Percentiles rank a stretch among this genome's conserved stretches.
Conservation (phyloP, 2,329 filamentous ascomycete genomes). For the Venturia nashicola region DNA sequence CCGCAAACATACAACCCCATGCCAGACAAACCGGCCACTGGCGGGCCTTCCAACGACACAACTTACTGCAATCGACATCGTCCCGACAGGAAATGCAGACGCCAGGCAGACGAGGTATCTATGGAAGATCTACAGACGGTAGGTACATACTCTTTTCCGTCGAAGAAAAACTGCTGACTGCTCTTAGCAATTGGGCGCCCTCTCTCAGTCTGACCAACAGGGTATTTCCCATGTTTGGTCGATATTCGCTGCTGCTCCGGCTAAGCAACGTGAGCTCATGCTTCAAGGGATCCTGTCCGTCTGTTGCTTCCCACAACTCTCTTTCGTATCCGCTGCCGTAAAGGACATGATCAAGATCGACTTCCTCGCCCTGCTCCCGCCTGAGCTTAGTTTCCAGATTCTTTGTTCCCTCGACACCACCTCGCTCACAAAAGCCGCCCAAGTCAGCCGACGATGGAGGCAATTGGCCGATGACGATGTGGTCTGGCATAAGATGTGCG, state of each 20-base stretch:
- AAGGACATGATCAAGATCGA: constrained; percentile 96
- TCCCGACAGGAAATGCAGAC: constrained; percentile 84
- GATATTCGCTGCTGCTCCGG: constrained; percentile 86
- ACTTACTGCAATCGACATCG: constrained; percentile 93
- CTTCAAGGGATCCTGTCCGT: constrained; percentile 91
- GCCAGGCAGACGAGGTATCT: constrained; percentile 85
- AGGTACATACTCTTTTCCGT: not conserved
- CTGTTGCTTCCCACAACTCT: constrained; percentile 95
- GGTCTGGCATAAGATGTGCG: constrained; percentile 97
- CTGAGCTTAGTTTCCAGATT: constrained; percentile 87
- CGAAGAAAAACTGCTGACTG: constrained; percentile 1
- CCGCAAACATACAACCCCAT: constrained; percentile 77
- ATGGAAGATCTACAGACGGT: constrained; percentile 92
- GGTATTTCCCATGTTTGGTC: constrained; percentile 97
- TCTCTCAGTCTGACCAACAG: constrained; percentile 79
- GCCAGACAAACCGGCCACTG: constrained; percentile 27
- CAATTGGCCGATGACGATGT: constrained; percentile 90
- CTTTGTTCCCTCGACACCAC: constrained; percentile 86
- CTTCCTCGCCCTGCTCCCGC: constrained; percentile 77
- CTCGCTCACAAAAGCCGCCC: constrained; percentile 88
- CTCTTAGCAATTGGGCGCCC: constrained; percentile 61
- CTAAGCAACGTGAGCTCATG: constrained; percentile 92
- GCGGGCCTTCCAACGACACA: constrained; percentile 50
- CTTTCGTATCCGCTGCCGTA: constrained; percentile 79
- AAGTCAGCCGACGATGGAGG: constrained; percentile 83